Evolutionary conservation across 495 filamentous ascomycete genomes (phyloP).

Genomic region (Xylaria cubensis): DNA sequence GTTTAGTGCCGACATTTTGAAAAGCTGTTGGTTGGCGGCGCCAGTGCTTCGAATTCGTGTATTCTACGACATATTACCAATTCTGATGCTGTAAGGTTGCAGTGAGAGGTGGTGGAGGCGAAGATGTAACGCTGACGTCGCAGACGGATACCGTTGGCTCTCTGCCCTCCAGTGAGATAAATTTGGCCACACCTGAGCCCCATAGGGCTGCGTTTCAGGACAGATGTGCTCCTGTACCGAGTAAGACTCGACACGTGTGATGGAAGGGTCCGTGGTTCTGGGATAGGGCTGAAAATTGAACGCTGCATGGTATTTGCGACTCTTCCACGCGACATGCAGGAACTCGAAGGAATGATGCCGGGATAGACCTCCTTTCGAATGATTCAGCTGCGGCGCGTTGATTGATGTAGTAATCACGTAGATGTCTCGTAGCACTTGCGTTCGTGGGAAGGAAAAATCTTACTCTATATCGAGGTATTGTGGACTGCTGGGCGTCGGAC

Average conservation of each 20-base stretch:
- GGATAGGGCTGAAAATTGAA: slow-evolving; percentile 23
- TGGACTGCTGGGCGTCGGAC: background rate
- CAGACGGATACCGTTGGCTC: slow-evolving; percentile 10
- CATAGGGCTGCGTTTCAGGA: slow-evolving; percentile 1
- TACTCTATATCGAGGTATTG: background rate
- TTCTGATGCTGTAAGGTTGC: slow-evolving; percentile 3
- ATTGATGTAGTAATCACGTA: slow-evolving; percentile 1
- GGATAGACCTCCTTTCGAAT: background rate
- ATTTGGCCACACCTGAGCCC: background rate
- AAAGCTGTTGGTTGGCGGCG: slow-evolving; percentile 19
- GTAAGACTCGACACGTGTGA: slow-evolving; percentile 15
- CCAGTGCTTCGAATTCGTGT: background rate
- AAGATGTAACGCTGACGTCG: slow-evolving; percentile 22
- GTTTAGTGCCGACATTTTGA: background rate
- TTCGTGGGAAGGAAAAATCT: background rate
- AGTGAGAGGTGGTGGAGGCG: slow-evolving; percentile 19
- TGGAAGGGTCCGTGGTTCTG: slow-evolving; percentile 11
- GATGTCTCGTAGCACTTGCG: background rate
- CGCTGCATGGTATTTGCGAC: background rate
- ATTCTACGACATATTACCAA: background rate
- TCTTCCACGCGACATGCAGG: background rate
- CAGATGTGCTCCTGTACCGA: background rate
- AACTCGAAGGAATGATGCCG: background rate
- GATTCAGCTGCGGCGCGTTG: background rate
- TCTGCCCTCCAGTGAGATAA: background rate